Conservation (phyloP, 164 flowering plant genomes). For the Tinospora cordifolia region DNA sequence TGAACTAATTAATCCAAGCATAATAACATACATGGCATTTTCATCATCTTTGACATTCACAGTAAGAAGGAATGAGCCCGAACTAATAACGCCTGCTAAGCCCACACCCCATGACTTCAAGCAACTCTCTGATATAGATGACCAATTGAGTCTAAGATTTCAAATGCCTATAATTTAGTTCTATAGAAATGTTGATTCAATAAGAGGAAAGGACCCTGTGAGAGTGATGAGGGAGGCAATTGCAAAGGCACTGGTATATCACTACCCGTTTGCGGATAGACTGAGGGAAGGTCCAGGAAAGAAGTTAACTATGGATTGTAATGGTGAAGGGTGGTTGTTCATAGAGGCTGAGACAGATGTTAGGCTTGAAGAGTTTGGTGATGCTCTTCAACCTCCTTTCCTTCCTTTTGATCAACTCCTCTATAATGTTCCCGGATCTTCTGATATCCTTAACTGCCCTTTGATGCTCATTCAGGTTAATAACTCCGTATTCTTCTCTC, state of each 20-base stretch:
- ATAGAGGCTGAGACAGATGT: constrained; percentile 31
- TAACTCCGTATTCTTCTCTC: no score
- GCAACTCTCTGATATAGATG: constrained; percentile 36
- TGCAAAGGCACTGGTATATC: constrained; percentile 19
- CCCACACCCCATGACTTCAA: constrained; percentile 36
- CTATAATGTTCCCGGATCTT: constrained; percentile 21
- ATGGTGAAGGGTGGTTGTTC: constrained; percentile 31
- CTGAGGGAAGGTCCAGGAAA: constrained; percentile 18
- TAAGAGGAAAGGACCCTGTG: constrained; percentile 22
- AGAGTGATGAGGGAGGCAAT: constrained; percentile 16
- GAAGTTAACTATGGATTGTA: constrained; percentile 29
- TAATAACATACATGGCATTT: no score
- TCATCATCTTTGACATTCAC: constrained; percentile 3
- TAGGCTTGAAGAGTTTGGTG: constrained; percentile 22
- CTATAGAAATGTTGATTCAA: constrained; percentile 9
- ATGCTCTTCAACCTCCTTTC: constrained; percentile 21
- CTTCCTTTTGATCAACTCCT: constrained; percentile 22
- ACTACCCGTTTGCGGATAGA: constrained; percentile 31
- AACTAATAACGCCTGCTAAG: constrained; percentile 27
- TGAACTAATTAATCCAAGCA: no score
- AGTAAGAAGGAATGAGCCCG: constrained; percentile 19
- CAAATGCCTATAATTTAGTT: no score
- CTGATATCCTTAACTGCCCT: constrained; percentile 17
- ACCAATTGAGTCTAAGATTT: no score
- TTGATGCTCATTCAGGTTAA: constrained; percentile 27